These are phyloP conservation scores for Vitis amurensis DNA, from an alignment of 164 flowering plant genomes.

Conservation along the genomic window DNA sequence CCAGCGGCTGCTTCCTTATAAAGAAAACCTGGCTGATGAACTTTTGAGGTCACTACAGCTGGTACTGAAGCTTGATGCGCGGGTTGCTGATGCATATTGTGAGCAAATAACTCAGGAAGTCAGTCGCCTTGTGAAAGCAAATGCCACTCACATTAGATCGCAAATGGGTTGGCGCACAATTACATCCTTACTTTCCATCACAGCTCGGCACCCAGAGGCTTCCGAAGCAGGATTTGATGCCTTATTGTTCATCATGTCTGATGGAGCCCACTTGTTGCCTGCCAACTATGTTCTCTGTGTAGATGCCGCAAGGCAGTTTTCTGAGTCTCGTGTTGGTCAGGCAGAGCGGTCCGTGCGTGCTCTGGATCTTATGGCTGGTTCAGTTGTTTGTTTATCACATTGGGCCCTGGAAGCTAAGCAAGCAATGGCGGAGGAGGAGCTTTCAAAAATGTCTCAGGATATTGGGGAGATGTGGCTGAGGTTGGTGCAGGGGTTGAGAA, in stretches of 20 bases:
- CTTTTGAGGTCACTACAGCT: constrained; percentile 61
- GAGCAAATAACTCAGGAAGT: constrained; percentile 74
- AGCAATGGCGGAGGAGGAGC: constrained; percentile 43
- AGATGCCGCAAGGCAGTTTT: constrained; percentile 65
- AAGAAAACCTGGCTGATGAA: constrained; percentile 65
- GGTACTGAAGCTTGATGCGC: constrained; percentile 65
- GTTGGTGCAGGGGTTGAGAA: constrained; percentile 49
- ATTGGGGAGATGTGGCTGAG: constrained; percentile 70
- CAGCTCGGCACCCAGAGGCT: constrained; percentile 74
- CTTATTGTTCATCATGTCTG: constrained; percentile 50
- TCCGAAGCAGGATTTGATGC: constrained; percentile 68
- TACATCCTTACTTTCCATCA: constrained; percentile 56
- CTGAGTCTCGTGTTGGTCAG: constrained; percentile 62
- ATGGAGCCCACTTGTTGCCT: constrained; percentile 53
- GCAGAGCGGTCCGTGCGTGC: constrained; percentile 53
- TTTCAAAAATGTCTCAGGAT: constrained; percentile 44
- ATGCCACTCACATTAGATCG: constrained; percentile 56
- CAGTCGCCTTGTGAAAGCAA: constrained; percentile 63
- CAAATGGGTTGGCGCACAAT: constrained; percentile 66
- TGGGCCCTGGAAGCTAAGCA: constrained; percentile 51
- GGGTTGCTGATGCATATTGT: constrained; percentile 72
- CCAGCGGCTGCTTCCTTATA: constrained; percentile 65
- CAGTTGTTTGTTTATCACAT: constrained; percentile 40
- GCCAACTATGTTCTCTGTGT: constrained; percentile 55
- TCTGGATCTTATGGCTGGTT: constrained; percentile 58